Evolutionary conservation across 306 rosid species (phyloP), one percentile per base, ranked within the genome.

Genomic region (Cicer judaicum): DNA sequence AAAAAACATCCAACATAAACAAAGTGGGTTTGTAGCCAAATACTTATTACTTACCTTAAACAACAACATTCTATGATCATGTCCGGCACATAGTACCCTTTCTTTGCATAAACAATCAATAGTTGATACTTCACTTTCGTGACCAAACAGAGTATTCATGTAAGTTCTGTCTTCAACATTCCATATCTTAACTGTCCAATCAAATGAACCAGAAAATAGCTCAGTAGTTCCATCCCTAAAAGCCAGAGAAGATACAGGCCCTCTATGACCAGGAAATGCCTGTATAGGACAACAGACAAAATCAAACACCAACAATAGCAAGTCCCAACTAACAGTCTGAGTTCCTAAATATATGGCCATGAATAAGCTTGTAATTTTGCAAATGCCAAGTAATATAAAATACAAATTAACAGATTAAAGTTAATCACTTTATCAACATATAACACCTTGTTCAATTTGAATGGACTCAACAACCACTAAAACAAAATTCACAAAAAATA

Each of bases 261-360:
- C 99, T 68, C 89, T 85, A 69, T 94, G 99, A 82, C 99, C 99
- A 42, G 93, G 88, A 86, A 94, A 94, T 39, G 97, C 92, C 99
- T 94, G 96, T 63, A 39, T 63, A 68, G 56, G 36, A 67, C 55
- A 67, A 48, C 52, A 71, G 4, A 59, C 64, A 78, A 34, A 56
- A 74, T 57, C 19, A 34, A 55, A 7, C 48, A 74, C 15, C 68
- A 74, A 59, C 65, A 74, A 62, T 57, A 34, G 16, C 18, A 52
- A 8, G 43, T 46, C 36, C 59, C 56, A 73, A 19, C 13, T 13
- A 15, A 21, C 42, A 18, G 70, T 68, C 55, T 47, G 40, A 60
- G 18, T 62, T 40, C 78, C 57, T 5, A 60, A 40, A 78, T 6
- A 43, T 39, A 49, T 10, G 21, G 14, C 4, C 42, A 47, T 8